Conservation (phyloP, 352 stramenopile genomes). For the Pythium angustatum region DNA sequence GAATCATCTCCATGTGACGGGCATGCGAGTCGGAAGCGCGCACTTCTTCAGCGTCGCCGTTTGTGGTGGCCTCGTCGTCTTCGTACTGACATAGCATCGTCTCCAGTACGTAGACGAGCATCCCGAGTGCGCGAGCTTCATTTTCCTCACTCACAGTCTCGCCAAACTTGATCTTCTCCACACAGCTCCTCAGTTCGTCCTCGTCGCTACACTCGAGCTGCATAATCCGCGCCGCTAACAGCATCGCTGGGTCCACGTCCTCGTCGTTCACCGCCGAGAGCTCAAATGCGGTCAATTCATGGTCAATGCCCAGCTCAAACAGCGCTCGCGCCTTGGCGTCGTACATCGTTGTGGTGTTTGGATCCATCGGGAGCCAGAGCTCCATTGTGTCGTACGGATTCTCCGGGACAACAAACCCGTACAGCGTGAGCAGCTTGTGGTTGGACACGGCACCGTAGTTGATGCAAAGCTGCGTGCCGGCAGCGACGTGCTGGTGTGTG, state of each 20-base stretch:
- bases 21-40: conserved; percentile 19
- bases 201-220: conserved; percentile 52
- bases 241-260: conserved; percentile 57
- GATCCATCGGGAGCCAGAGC: conserved; percentile 71
- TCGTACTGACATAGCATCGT: conserved; percentile 56
- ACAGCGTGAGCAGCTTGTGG: conserved; percentile 79
- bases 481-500: conserved; percentile 72
- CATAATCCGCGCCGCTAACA: conserved; percentile 66
- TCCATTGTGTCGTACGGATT: conserved; percentile 78
- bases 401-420: conserved; percentile 70
- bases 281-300: conserved; percentile 63
- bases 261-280: conserved; percentile 48
- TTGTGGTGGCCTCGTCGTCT: conserved; percentile 42
- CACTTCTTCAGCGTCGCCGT: conserved; percentile 13
- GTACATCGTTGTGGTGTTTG: conserved; percentile 42
- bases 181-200: conserved; percentile 39
- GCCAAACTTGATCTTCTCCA: conserved; percentile 49
- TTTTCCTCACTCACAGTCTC: conserved; percentile 59
- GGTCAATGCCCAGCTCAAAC: conserved; percentile 52
- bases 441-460: conserved; percentile 83
- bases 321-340: conserved; percentile 51
- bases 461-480: conserved; percentile 74
- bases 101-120: conserved; percentile 65
- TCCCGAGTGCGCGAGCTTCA: conserved; percentile 49
- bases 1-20: conserved; percentile 59